Percentiles rank a stretch among this genome's conserved stretches.
phyloP scores from a whole-genome alignment of 805 yeast species.

The Ogataea allantospora region DNA sequence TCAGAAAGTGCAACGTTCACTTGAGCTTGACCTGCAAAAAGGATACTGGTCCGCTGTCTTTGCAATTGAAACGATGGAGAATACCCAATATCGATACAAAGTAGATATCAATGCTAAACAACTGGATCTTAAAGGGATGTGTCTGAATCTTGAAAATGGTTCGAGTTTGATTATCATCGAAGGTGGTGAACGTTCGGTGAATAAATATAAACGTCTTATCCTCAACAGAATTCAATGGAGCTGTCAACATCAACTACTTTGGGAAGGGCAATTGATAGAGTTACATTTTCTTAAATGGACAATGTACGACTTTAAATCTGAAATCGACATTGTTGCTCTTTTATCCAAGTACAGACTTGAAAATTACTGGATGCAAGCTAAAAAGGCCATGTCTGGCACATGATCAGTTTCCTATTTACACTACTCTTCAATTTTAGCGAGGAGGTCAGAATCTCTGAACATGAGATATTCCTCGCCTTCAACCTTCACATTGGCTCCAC shows the following conservation, averaged over 20 bases:
- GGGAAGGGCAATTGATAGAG: slow-evolving; percentile 68
- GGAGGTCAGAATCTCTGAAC: slow-evolving; percentile 91
- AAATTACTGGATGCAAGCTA: slow-evolving; percentile 55
- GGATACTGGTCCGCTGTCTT: slow-evolving; percentile 63
- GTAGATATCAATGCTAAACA: slow-evolving; percentile 82
- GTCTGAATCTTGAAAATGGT: slow-evolving; percentile 42
- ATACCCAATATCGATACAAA: slow-evolving; percentile 69
- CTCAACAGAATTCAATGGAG: slow-evolving; percentile 67
- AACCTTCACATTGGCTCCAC: slow-evolving; percentile 86
- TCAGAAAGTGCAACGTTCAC: slow-evolving; percentile 46
- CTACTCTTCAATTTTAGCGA: slow-evolving; percentile 79
- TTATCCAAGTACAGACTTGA: slow-evolving; percentile 53
- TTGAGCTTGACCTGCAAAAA: slow-evolving; percentile 43
- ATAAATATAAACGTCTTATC: slow-evolving; percentile 62
- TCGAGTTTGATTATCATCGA: slow-evolving; percentile 67
- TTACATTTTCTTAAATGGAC: slow-evolving; percentile 69
- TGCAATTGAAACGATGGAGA: slow-evolving; percentile 49
- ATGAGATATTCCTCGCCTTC: slow-evolving; percentile 56
- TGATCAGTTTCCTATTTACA: slow-evolving; percentile 5
- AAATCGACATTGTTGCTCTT: slow-evolving; percentile 48
- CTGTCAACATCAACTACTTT: slow-evolving; percentile 44
- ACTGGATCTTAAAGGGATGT: slow-evolving; percentile 60
- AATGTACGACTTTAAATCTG: slow-evolving; percentile 49
- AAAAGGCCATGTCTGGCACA: slow-evolving; percentile 1
- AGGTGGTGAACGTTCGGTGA: slow-evolving; percentile 64